Percentiles rank a stretch among this genome's conserved stretches.
Conservation (phyloP, 1,284 basidiomycete genomes). For the Ustilago sp. region DNA sequence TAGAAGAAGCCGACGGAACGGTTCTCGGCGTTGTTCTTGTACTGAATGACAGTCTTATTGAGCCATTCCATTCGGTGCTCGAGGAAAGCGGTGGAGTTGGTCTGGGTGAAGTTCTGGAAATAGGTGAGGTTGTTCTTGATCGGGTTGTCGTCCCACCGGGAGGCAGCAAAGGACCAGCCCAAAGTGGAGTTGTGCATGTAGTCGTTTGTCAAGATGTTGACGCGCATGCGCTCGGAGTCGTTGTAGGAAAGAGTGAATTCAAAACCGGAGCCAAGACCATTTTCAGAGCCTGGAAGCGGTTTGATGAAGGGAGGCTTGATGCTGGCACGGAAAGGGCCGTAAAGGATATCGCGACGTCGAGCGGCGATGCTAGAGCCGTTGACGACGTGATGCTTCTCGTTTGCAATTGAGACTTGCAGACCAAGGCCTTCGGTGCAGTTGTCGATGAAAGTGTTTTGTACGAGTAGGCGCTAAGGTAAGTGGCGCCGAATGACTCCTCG, state of each 20-base stretch:
- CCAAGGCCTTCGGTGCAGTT: conserved; percentile 47
- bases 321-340: conserved; percentile 55
- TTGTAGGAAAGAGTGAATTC: conserved; percentile 50
- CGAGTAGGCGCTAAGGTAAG: conserved; percentile 43
- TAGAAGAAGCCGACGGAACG: conserved; percentile 33
- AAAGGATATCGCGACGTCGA: conserved; percentile 60
- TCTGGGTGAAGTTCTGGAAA: conserved; percentile 47
- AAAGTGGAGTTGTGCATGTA: conserved; percentile 54
- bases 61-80: conserved; percentile 64
- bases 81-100: conserved; percentile 31
- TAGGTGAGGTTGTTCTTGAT: conserved; percentile 44
- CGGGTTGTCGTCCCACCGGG: conserved; percentile 42
- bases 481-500: conserved; percentile 56
- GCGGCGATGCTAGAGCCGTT: conserved; percentile 53
- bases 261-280: conserved; percentile 45
- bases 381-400: conserved; percentile 44
- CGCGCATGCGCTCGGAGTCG: conserved; percentile 39
- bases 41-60: conserved; percentile 42
- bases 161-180: conserved; percentile 49
- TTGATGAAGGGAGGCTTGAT: conserved; percentile 50
- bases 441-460: conserved; percentile 56
- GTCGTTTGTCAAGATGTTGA: conserved; percentile 47
- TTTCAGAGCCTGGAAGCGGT: conserved; percentile 18
- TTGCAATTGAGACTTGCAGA: conserved; percentile 49
- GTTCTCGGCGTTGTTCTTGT: conserved; percentile 51